These are phyloP conservation scores for Cercospora beticola DNA, from an alignment of 2,329 filamentous ascomycete genomes.

Conservation along the genomic window DNA sequence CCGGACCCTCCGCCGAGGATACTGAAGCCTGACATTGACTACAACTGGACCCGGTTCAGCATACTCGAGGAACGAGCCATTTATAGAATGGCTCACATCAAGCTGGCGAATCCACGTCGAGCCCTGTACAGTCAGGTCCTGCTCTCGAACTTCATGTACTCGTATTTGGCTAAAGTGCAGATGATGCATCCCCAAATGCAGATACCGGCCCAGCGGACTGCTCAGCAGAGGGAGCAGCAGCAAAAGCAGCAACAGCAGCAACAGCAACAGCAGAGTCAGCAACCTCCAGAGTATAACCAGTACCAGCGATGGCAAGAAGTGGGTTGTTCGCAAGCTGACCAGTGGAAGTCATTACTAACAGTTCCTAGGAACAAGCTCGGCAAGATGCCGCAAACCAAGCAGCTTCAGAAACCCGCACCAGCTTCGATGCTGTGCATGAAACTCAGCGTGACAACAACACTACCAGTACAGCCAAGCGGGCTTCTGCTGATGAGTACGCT, in stretches of 20 bases:
- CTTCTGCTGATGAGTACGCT: slow-evolving; percentile 26
- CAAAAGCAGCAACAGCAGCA: slow-evolving; percentile 19
- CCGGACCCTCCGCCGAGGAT: slow-evolving; percentile 75
- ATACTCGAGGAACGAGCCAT: slow-evolving; percentile 95
- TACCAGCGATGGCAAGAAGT: slow-evolving; percentile 43
- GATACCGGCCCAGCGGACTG: slow-evolving; percentile 68
- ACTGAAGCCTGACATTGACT: slow-evolving; percentile 84
- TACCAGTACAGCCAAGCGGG: slow-evolving; percentile 7
- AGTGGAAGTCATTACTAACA: slow-evolving; percentile 1
- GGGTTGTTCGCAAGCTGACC: slow-evolving; percentile 20
- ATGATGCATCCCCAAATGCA: slow-evolving; percentile 97
- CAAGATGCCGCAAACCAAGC: slow-evolving; percentile 29
- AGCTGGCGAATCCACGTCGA: slow-evolving; percentile 92
- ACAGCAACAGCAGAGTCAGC: slow-evolving; percentile 23
- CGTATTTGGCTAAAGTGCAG: slow-evolving; percentile 96
- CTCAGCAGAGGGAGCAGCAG: slow-evolving; percentile 30
- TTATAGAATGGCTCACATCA: slow-evolving; percentile 98
- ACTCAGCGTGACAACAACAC: slow-evolving; percentile 16
- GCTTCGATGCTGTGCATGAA: slow-evolving; percentile 30
- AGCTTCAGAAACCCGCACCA: slow-evolving; percentile 16
- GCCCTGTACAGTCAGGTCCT: slow-evolving; percentile 92
- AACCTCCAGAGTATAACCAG: slow-evolving; percentile 38
- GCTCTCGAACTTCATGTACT: slow-evolving; percentile 99
- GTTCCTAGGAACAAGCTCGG: slow-evolving; percentile 34
- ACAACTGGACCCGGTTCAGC: slow-evolving; percentile 92